Evolutionary conservation across 2,329 filamentous ascomycete species (phyloP).

Genomic region (Botrytis medusae): DNA sequence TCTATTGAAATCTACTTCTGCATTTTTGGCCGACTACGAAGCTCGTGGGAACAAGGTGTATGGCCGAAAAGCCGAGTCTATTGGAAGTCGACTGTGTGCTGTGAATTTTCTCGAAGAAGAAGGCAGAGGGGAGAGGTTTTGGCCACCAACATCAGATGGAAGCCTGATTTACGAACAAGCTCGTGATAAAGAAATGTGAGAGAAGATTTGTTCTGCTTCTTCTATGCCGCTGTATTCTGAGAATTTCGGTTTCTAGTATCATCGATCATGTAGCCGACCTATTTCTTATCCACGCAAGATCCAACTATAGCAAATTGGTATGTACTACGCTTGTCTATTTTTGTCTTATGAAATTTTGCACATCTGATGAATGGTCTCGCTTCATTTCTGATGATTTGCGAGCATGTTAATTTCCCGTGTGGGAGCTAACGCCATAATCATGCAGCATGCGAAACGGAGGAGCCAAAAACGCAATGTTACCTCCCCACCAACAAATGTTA

Average conservation of each 20-base stretch:
- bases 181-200: slow-evolving; percentile 16
- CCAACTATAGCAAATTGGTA: slow-evolving; percentile 14
- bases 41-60: slow-evolving; percentile 18
- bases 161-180: slow-evolving; percentile 14
- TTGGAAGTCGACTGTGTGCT: slow-evolving; percentile 22
- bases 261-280: slow-evolving; percentile 16
- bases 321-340: slow-evolving; percentile 1
- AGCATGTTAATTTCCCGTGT: slow-evolving; percentile 13
- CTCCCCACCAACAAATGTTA: slow-evolving; percentile 3
- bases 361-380: background rate
- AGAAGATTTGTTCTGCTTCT: background rate
- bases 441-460: slow-evolving; percentile 18
- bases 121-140: slow-evolving; percentile 20
- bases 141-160: slow-evolving; percentile 14
- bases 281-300: slow-evolving; percentile 20
- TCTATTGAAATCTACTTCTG: slow-evolving; percentile 16
- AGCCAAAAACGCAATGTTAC: background rate
- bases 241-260: slow-evolving; percentile 14
- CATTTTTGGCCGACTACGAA: slow-evolving; percentile 20
- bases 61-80: slow-evolving; percentile 3
- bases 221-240: background rate
- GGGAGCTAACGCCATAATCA: slow-evolving; percentile 17
- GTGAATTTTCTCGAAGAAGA: slow-evolving; percentile 23
- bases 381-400: background rate
- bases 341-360: background rate